phyloP scores from a whole-genome alignment of 2,329 filamentous ascomycete species.

The Verticillium klebahnii region DNA sequence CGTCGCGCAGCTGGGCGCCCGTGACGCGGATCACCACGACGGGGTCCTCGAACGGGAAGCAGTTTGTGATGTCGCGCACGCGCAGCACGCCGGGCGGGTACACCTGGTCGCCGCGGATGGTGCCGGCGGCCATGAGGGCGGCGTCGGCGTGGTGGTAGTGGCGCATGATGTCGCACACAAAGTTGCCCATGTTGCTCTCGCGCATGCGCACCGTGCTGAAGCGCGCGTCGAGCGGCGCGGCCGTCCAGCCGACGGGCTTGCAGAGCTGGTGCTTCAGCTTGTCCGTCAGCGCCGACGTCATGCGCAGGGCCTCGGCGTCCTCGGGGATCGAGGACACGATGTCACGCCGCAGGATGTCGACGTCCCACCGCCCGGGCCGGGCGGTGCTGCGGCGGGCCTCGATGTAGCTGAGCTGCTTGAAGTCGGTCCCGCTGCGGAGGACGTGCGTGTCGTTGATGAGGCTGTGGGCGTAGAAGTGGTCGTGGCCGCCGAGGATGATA shows the following conservation, averaged over 20 bases:
- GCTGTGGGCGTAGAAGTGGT: conserved; percentile 80
- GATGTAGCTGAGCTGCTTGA: conserved; percentile 87
- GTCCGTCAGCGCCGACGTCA: conserved; percentile 66
- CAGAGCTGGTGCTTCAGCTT: conserved; percentile 72
- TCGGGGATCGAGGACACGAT: conserved; percentile 64
- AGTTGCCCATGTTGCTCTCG: conserved; percentile 86
- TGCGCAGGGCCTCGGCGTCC: conserved; percentile 53
- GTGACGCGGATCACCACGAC: conserved; percentile 71
- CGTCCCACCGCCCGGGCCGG: conserved; percentile 61
- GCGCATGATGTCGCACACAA: conserved; percentile 88
- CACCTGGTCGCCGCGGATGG: conserved; percentile 82
- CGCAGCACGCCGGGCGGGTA: conserved; percentile 76
- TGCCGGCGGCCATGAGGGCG: conserved; percentile 78
- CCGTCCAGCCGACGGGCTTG: conserved; percentile 79
- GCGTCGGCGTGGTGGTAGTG: conserved; percentile 78
- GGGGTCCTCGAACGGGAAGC: conserved; percentile 90
- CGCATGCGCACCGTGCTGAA: conserved; percentile 74
- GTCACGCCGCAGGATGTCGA: conserved; percentile 72
- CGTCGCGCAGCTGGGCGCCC: conserved; percentile 70
- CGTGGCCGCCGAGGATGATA: conserved; percentile 82
- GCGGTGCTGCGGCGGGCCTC: conserved; percentile 60
- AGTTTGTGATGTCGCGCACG: conserved; percentile 79
- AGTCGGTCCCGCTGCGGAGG: conserved; percentile 83
- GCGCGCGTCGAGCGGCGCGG: conserved; percentile 75
- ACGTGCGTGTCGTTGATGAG: conserved; percentile 77